Percentiles rank a stretch among this genome's conserved stretches.
Evolutionary conservation across 2,329 filamentous ascomycete genomes (phyloP).

Genomic region (Cladosporium sp.): DNA sequence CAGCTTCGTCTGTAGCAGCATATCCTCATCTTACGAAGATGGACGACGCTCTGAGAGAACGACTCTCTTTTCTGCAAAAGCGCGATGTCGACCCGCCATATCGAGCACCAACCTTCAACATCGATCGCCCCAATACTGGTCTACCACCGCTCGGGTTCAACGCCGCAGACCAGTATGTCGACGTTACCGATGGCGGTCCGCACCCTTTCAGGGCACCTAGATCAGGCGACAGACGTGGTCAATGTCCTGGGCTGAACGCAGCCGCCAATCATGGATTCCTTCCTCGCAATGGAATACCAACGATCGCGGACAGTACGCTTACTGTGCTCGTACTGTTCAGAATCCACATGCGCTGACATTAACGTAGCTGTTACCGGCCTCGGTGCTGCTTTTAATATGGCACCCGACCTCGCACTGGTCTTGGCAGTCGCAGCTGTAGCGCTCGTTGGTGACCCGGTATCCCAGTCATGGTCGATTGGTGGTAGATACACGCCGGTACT

Average conservation of each 20-base stretch:
- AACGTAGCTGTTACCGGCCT: too few species aligned
- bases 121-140: conserved; percentile 13
- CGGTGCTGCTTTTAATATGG: conserved; percentile 33
- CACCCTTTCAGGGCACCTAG: conserved; percentile 35
- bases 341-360: too few species aligned
- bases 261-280: conserved; percentile 29
- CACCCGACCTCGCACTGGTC: conserved; percentile 32
- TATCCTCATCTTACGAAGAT: neutral
- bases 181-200: conserved; percentile 24
- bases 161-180: conserved; percentile 30
- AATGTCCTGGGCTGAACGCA: conserved; percentile 35
- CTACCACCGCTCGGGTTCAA: conserved; percentile 24
- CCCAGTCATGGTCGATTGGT: neutral
- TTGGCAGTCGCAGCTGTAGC: conserved; percentile 39
- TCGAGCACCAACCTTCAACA: neutral
- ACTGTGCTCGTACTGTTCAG: too few species aligned
- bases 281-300: conserved; percentile 35
- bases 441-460: conserved; percentile 28
- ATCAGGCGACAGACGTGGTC: conserved; percentile 33
- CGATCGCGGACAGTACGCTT: conserved; percentile 4
- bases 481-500: neutral
- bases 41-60: neutral
- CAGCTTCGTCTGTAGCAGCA: neutral
- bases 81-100: neutral
- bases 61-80: neutral